Conservation (phyloP, 352 stramenopile genomes). For the Globisporangium takayamanum region DNA sequence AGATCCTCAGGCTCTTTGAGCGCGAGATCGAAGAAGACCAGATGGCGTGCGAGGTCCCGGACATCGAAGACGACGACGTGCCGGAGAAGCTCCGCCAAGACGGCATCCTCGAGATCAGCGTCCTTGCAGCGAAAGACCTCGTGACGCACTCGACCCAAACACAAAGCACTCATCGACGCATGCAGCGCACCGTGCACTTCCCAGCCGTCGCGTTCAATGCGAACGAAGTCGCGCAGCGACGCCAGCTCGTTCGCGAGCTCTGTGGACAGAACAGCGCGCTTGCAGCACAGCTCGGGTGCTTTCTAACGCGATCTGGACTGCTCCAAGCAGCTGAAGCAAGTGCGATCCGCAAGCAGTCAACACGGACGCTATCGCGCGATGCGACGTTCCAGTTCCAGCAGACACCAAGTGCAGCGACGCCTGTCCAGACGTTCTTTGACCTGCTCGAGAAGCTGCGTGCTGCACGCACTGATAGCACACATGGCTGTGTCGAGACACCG, state of each 20-base stretch:
- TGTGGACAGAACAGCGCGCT: slow-evolving; percentile 33
- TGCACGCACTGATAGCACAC: background rate
- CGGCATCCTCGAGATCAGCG: slow-evolving; percentile 52
- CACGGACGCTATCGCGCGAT: background rate
- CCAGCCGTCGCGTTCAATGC: slow-evolving; percentile 25
- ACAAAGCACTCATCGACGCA: slow-evolving; percentile 7
- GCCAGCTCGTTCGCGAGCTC: slow-evolving; percentile 25
- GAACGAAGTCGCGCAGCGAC: slow-evolving; percentile 21
- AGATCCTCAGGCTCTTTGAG: slow-evolving; percentile 60
- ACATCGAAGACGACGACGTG: slow-evolving; percentile 76
- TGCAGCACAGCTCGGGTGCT: slow-evolving; percentile 20
- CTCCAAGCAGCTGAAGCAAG: background rate
- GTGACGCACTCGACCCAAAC: slow-evolving; percentile 14
- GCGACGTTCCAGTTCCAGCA: slow-evolving; percentile 7
- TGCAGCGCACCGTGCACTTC: slow-evolving; percentile 29
- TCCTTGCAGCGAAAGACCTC: slow-evolving; percentile 54
- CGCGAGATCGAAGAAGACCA: slow-evolving; percentile 70
- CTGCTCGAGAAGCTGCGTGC: slow-evolving; percentile 25
- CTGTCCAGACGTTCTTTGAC: slow-evolving; percentile 37
- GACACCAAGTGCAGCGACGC: slow-evolving; percentile 1
- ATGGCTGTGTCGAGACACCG: background rate
- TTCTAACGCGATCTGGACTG: slow-evolving; percentile 12
- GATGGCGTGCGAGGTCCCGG: slow-evolving; percentile 59
- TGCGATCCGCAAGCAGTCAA: background rate
- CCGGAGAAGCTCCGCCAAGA: slow-evolving; percentile 63